These are phyloP conservation scores for Pseudocercospora musae DNA, from an alignment of 2,329 filamentous ascomycete genomes.

Conservation along the genomic window DNA sequence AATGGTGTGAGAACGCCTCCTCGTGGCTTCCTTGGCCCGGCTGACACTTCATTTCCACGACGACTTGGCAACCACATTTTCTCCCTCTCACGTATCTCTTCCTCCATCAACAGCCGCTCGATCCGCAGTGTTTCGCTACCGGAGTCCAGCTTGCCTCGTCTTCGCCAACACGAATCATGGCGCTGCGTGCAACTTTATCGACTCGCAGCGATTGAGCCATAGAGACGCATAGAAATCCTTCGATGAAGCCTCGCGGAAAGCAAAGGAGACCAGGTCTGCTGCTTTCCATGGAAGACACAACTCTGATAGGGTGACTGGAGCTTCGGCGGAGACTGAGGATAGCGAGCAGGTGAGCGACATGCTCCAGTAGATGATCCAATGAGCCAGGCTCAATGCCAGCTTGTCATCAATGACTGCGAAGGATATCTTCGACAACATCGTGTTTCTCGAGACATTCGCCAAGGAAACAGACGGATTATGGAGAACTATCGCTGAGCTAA, in stretches of 20 bases:
- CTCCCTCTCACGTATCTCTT: too few relatives aligned
- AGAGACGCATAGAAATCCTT: too few relatives aligned
- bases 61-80: neutral
- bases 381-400: neutral
- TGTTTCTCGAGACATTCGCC: neutral
- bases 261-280: too few relatives aligned
- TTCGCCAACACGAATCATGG: neutral
- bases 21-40: neutral
- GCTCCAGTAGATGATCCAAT: neutral
- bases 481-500: neutral
- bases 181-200: too few relatives aligned
- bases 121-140: neutral
- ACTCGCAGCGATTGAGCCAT: too few relatives aligned
- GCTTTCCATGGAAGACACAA: too few relatives aligned
- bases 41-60: neutral
- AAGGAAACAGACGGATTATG: neutral
- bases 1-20: too few relatives aligned
- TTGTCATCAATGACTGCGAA: neutral
- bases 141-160: neutral
- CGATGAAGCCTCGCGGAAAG: too few relatives aligned
- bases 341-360: neutral
- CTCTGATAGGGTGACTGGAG: too few relatives aligned
- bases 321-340: neutral
- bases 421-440: neutral
- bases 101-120: too few relatives aligned